Percentiles rank a stretch among this genome's conserved stretches.
These are phyloP conservation scores for Mycothermus thermophilus DNA, from an alignment of 495 filamentous ascomycete species.

Conservation along the genomic window DNA sequence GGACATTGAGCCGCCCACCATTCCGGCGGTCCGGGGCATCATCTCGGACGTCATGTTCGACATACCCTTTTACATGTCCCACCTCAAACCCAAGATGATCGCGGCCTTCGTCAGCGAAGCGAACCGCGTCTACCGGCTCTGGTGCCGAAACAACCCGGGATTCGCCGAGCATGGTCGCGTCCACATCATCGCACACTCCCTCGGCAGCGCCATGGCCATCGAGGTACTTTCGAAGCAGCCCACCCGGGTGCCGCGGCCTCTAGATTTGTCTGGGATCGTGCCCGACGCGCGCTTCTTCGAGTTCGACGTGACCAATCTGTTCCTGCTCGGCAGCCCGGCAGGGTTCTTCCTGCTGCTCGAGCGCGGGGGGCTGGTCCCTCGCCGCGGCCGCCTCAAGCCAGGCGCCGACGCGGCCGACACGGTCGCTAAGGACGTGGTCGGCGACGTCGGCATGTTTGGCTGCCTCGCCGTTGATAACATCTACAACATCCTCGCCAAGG, in stretches of 20 bases:
- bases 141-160: constrained; percentile 81
- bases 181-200: constrained; percentile 83
- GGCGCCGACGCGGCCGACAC: constrained; percentile 49
- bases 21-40: constrained; percentile 76
- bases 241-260: constrained; percentile 35
- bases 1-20: constrained; percentile 83
- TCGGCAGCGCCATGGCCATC: constrained; percentile 85
- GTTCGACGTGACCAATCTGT: constrained; percentile 80
- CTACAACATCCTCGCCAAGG: constrained; percentile 71
- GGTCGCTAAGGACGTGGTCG: constrained; percentile 49
- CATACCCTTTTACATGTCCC: constrained; percentile 91
- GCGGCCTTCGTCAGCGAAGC: constrained; percentile 79
- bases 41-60: constrained; percentile 97
- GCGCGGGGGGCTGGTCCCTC: constrained; percentile 64
- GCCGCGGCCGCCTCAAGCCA: constrained; percentile 60
- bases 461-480: constrained; percentile 91
- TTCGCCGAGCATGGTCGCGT: constrained; percentile 72
- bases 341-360: constrained; percentile 90
- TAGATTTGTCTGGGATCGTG: constrained; percentile 35
- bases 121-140: constrained; percentile 83
- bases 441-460: constrained; percentile 65
- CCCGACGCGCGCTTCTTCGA: constrained; percentile 58
- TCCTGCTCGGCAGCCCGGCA: constrained; percentile 82
- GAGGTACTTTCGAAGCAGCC: constrained; percentile 87
- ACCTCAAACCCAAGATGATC: constrained; percentile 91